Base-by-base conservation (phyloP, 2,329 filamentous ascomycete species). In the Trichothecium roseum region DNA sequence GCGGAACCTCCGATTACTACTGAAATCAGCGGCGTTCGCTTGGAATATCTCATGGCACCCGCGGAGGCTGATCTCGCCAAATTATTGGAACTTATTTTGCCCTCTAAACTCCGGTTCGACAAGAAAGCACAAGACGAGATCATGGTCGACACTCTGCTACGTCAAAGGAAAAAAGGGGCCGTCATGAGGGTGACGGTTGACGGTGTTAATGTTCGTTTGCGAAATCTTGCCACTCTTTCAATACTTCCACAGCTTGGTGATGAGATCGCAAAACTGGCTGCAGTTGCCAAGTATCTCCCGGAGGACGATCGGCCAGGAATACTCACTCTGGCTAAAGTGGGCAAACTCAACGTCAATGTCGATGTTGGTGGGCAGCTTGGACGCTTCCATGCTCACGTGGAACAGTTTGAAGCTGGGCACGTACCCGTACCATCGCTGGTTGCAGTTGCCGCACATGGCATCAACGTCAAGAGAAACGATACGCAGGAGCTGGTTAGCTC, bases 271-370 rank as follows among this genome's bases (percentile, higher is more conserved):
- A 85, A 83, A 45, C 66, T 98, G 5, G 84, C 87, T 1, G 88
- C 79, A 1, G 86, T 98, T 18, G 75, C 89, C 6, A 96, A 95
- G 53, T 96, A 96, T 53, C 68, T 98, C 3, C 89, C 91, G 0
- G 89, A 98, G 47, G 91, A 98, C 56, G 89, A 98, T 48, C 75
- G 88, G 2, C 91, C 91, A 3, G 91, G 91, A 0, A 65, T 96
- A 15, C 65, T 98, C 27, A 87, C 81, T 0, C 64, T 98, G 27
- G 67, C 72, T 1, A 65, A 76, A 20, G 56, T 95, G 36, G 73
- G 77, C 35, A 74, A 77, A 14, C 47, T 85, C 6, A 69, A 80
- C 18, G 57, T 73, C 8, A 64, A 68, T 18, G 57, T 84, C 8
- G 72, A 82, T 30, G 54, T 89, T 33, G 81, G 79, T 30, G 72